These are phyloP conservation scores for Pseudocercospora vitis DNA, from an alignment of 2,329 filamentous ascomycete genomes.

Conservation along the genomic window DNA sequence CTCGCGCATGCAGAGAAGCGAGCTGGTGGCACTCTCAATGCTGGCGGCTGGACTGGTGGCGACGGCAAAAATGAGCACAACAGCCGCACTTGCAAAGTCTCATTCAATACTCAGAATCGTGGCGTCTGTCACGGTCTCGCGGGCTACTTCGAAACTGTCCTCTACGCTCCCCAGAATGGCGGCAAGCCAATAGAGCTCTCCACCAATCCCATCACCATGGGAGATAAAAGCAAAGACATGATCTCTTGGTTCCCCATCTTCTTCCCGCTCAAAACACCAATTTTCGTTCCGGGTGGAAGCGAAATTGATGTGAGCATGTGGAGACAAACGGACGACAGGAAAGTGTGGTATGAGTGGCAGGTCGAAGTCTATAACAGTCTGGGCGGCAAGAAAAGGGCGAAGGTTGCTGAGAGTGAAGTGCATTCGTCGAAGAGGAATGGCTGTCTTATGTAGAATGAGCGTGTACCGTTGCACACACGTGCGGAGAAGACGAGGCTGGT, in stretches of 20 bases:
- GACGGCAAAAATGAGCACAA: conserved; percentile 91
- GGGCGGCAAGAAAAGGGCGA: conserved; percentile 61
- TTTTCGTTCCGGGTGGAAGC: conserved; percentile 79
- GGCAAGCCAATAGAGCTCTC: conserved; percentile 74
- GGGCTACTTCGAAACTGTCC: conserved; percentile 94
- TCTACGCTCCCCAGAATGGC: conserved; percentile 60
- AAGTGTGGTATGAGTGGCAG: conserved; percentile 98
- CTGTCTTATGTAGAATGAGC: conserved; percentile 70
- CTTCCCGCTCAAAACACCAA: conserved; percentile 88
- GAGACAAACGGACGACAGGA: conserved; percentile 90
- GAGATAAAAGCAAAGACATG: conserved; percentile 93
- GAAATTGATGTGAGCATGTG: conserved; percentile 93
- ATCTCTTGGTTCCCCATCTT: conserved; percentile 99
- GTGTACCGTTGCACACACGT: no score
- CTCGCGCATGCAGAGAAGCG: conserved; percentile 58
- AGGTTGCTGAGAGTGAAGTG: conserved; percentile 65
- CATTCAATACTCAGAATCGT: conserved; percentile 73
- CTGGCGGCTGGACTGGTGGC: conserved; percentile 71
- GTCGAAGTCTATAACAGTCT: conserved; percentile 72
- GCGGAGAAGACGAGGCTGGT: no score
- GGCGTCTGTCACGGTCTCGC: conserved; percentile 88
- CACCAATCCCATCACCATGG: conserved; percentile 89
- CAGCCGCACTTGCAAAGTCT: conserved; percentile 71
- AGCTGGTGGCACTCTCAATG: conserved; percentile 63
- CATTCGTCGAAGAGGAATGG: conserved; percentile 69